These are phyloP conservation scores for Suhomyces bokatorum DNA, from an alignment of 1,139 yeast species.

Conservation along the genomic window DNA sequence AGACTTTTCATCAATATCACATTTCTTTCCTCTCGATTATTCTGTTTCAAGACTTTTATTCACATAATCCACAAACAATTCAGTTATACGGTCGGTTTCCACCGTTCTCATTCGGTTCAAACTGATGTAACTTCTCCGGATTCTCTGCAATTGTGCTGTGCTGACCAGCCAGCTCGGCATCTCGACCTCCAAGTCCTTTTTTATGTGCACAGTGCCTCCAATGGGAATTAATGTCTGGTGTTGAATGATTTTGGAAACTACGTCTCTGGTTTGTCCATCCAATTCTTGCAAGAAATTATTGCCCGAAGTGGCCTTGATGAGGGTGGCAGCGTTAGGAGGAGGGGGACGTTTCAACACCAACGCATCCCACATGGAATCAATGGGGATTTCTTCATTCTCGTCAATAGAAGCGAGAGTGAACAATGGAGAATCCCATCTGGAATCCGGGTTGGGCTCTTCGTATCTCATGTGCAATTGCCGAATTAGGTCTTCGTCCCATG, in stretches of 20 bases:
- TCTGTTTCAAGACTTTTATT: conserved; percentile 49
- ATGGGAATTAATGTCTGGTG: conserved; percentile 58
- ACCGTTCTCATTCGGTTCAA: conserved; percentile 77
- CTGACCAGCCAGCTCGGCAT: conserved; percentile 67
- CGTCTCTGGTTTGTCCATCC: conserved; percentile 69
- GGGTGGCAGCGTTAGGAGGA: conserved; percentile 77
- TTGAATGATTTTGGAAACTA: conserved; percentile 57
- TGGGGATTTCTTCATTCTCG: conserved; percentile 50
- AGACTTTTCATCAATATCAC: no score
- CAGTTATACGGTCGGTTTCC: conserved; percentile 64
- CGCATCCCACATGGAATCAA: conserved; percentile 72
- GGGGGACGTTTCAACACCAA: conserved; percentile 62
- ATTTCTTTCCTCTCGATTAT: no score
- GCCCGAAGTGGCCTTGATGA: conserved; percentile 69
- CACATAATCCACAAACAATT: conserved; percentile 73
- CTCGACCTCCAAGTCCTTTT: conserved; percentile 44
- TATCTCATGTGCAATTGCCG: conserved; percentile 77
- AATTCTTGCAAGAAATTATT: conserved; percentile 77
- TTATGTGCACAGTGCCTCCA: conserved; percentile 51
- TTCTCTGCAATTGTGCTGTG: conserved; percentile 77
- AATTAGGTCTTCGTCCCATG: conserved; percentile 72
- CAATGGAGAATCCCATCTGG: conserved; percentile 94
- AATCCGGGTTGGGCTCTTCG: conserved; percentile 87
- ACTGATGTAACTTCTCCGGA: conserved; percentile 76
- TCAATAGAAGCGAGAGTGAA: conserved; percentile 68